Base-by-base conservation (phyloP, 2,329 filamentous ascomycete species). In the Colletotrichum trifolii region DNA sequence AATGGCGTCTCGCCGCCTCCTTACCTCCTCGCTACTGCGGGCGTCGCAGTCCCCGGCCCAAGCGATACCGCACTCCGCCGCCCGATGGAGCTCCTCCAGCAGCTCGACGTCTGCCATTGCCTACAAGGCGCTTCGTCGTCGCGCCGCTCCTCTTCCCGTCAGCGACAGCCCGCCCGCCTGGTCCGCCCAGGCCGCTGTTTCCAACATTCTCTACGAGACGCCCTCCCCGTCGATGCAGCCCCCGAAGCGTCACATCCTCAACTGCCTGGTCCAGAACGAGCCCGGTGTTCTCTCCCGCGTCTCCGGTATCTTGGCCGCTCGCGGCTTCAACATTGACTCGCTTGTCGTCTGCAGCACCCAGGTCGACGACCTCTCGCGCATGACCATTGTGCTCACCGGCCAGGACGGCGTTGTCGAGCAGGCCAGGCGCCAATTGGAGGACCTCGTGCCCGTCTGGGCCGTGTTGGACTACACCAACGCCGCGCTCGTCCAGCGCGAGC, bases 281-380 rank as follows among this genome's bases (percentile, higher is more conserved):
- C 96, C 96, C 11, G 96, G 96, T 82, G 96, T 99, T 62, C 85
- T 99, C 64, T 98, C 95, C 56, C 94, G 96, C 66, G 93, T 99
- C 9, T 98, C 96, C 1, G 96, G 96, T 60, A 98, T 99, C 75
- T 85, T 99, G 39, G 96, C 96, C 11, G 96, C 96, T 47, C 89
- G 96, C 64, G 96, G 96, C 70, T 99, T 99, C 89, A 99, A 99
- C 84, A 99, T 99, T 74, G 96, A 99, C 85, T 97, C 92, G 59
- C 85, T 99, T 69, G 96, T 99, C 60, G 96, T 99, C 67, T 99
- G 96, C 84, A 96, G 92, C 80, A 99, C 96, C 68, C 96, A 99
- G 81, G 94, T 99, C 34, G 92, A 95, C 73, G 96, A 99, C 74
- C 85, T 99, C 57, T 97, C 93, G 39, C 94, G 96, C 75, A 99